phyloP scores from a whole-genome alignment of 495 filamentous ascomycete genomes.

The Thozetella sp. region DNA sequence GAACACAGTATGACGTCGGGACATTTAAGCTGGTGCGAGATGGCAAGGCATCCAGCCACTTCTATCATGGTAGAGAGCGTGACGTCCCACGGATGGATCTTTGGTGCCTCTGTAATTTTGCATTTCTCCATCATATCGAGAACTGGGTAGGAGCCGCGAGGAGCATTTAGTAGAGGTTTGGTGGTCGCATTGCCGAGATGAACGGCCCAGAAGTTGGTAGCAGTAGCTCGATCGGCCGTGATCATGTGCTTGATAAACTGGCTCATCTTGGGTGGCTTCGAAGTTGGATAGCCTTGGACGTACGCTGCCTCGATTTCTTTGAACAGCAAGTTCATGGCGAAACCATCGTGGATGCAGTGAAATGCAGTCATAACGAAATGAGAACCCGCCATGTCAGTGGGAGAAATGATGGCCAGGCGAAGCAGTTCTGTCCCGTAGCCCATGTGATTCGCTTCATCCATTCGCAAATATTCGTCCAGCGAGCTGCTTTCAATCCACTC shows the following conservation, averaged over 20 bases:
- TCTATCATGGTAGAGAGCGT: not conserved
- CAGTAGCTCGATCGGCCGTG: not conserved
- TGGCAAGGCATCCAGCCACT: not conserved
- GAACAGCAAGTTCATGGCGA: not conserved
- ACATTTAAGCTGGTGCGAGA: not conserved
- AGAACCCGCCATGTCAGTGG: not conserved
- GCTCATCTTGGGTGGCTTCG: not conserved
- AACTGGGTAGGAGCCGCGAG: not conserved
- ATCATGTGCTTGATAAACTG: not conserved
- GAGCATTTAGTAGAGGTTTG: not conserved
- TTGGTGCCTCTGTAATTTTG: not conserved
- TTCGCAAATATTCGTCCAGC: not conserved
- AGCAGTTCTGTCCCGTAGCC: not conserved
- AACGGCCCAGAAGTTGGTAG: not conserved
- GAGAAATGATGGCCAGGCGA: not conserved
- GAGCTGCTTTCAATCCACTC: not conserved
- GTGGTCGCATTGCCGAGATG: not conserved
- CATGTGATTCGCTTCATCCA: not conserved
- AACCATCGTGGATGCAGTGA: not conserved
- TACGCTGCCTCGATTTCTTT: not conserved
- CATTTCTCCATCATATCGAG: not conserved
- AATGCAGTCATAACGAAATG: not conserved
- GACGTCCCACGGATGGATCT: not conserved
- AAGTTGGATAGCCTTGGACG: not conserved
- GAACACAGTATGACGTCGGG: not conserved